These are phyloP conservation scores for Curvularia sp. DNA, from an alignment of 2,329 filamentous ascomycete genomes.

Conservation along the genomic window DNA sequence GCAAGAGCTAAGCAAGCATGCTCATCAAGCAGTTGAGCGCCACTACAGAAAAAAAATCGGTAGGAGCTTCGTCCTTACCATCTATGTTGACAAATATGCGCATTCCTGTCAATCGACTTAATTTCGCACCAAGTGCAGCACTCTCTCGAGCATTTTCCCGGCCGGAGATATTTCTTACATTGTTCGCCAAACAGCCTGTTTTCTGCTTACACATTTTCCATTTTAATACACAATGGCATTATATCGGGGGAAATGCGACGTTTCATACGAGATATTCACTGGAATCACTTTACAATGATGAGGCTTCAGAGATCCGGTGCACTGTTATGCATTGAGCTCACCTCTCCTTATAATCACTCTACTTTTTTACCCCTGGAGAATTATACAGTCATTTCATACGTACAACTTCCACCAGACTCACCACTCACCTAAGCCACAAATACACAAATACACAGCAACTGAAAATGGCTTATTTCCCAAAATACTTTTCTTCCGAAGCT, in stretches of 20 bases:
- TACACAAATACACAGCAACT: not conserved
- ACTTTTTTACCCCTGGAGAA: not conserved
- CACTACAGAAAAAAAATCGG: not conserved
- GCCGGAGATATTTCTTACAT: not conserved
- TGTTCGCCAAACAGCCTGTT: not conserved
- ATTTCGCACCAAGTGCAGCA: not conserved
- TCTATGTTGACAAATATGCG: not conserved
- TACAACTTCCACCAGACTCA: not conserved
- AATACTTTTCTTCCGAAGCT: not conserved
- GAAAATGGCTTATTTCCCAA: not conserved
- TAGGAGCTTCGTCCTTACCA: not conserved
- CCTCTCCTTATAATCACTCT: too few species aligned
- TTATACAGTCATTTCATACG: not conserved
- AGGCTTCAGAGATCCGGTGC: not conserved
- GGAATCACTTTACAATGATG: not conserved
- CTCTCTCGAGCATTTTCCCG: not conserved
- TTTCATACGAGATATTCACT: not conserved
- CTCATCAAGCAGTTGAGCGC: not conserved
- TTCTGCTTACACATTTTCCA: not conserved
- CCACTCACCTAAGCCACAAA: not conserved
- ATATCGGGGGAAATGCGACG: not conserved
- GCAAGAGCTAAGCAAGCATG: not conserved
- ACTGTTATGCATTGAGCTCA: not conserved
- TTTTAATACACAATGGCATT: not conserved
- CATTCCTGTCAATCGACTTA: not conserved